These are phyloP conservation scores for Diaporthe caulivora DNA, from an alignment of 2,329 filamentous ascomycete genomes.

Conservation along the genomic window DNA sequence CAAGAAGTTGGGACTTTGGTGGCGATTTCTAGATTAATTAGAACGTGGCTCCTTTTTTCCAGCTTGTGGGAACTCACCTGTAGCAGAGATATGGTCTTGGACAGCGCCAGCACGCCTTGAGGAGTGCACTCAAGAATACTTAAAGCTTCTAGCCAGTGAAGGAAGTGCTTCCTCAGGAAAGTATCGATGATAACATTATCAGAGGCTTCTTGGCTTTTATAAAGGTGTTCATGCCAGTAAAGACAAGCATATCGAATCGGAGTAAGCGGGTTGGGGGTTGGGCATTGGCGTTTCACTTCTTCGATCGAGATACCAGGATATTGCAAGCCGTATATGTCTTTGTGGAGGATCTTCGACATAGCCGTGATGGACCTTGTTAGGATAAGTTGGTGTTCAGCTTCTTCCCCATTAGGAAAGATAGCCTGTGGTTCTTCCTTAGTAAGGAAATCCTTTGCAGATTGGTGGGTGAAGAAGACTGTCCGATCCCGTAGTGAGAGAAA, in stretches of 20 bases:
- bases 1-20: no score
- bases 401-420: background rate
- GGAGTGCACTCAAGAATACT: background rate
- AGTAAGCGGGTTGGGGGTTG: background rate
- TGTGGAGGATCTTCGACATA: background rate
- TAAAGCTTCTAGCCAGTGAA: background rate
- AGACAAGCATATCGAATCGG: background rate
- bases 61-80: no score
- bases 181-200: background rate
- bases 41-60: no score
- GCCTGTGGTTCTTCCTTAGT: no score
- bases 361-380: background rate
- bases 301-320: no score
- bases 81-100: no score
- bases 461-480: constrained; percentile 23
- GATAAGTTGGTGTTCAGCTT: background rate
- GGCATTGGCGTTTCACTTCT: background rate
- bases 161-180: background rate
- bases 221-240: background rate
- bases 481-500: background rate
- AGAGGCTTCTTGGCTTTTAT: no score
- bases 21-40: no score
- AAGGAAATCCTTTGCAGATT: no score
- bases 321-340: background rate
- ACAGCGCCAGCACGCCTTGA: no score